Evolutionary conservation across 495 filamentous ascomycete genomes (phyloP), one percentile per base, ranked within the genome.

Genomic region (Penicillium parvum): DNA sequence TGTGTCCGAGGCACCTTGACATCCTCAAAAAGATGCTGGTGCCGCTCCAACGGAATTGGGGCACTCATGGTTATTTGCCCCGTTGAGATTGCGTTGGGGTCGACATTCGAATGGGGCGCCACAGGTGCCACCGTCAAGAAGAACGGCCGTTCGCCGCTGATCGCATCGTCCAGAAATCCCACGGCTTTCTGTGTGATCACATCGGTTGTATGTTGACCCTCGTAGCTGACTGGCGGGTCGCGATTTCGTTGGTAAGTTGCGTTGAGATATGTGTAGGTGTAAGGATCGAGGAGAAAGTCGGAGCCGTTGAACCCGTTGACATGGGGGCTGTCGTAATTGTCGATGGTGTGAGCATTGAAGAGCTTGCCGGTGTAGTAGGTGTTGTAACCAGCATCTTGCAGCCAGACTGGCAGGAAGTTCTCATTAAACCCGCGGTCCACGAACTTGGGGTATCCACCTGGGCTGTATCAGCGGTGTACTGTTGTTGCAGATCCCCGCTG

Each of bases 341-440:
- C 49, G 1, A 76, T 50, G 0, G 73, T 77, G 48, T 84, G 81
- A 0, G 71, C 68, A 52, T 87, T 88, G 58, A 84, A 82, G 2
- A 88, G 68, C 57, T 88, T 88, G 26, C 84, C 83, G 1, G 78
- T 82, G 57, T 86, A 86, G 58, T 81, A 86, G 1, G 83, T 88
- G 47, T 80, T 73, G 54, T 86, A 86, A n/a, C 82, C 83, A 1
- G 78, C 75, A 5, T 76, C 45, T 47, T 86, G 82, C 3, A 88
- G 66, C 84, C 84, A 88, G 2, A 85, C 50, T 0, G 84, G 83
- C 7, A 88, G 70, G 47, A 78, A 86, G 44, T 77, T 67, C 0
- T 81, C 71, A 49, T 88, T 86, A 41, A 83, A 71, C 2, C 83
- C 82, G 35, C 81, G 77, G 6, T 64, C 62, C 20, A 84, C 60